Conservation (phyloP, 2,329 filamentous ascomycete genomes). For the Fusarium sp. region DNA sequence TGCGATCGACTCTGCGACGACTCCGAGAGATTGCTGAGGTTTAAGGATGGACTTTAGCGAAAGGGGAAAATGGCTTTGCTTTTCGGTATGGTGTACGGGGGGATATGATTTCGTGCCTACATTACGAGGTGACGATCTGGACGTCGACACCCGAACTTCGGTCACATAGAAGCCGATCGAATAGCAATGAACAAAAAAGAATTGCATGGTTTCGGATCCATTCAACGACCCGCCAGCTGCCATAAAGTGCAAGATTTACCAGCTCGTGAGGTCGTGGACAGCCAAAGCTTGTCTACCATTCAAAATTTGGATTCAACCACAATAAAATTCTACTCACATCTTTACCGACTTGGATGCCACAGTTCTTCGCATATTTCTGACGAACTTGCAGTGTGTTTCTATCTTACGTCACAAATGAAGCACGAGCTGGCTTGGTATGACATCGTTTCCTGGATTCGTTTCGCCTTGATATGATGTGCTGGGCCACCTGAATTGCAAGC, state of each 20-base stretch:
- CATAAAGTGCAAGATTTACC: not conserved
- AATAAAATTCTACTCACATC: not conserved
- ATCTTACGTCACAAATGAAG: not conserved
- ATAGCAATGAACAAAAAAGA: constrained; percentile 57
- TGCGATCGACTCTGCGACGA: constrained; percentile 95
- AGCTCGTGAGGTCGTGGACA: constrained; percentile 21
- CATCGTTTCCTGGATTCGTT: not conserved
- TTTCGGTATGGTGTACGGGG: constrained; percentile 61
- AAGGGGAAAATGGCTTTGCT: constrained; percentile 55
- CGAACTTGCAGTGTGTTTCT: not conserved
- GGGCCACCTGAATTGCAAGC: not conserved
- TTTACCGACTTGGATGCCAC: not conserved
- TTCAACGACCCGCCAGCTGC: constrained; percentile 35
- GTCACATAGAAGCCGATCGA: constrained; percentile 55
- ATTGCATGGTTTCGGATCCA: constrained; percentile 52
- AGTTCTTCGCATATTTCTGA: not conserved
- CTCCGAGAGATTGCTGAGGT: constrained; percentile 98
- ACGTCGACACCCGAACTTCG: constrained; percentile 56
- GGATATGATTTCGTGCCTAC: constrained; percentile 58
- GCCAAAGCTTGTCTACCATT: constrained; percentile 12
- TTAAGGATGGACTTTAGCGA: constrained; percentile 61
- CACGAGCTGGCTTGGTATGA: not conserved
- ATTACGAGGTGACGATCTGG: constrained; percentile 56
- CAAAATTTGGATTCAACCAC: not conserved
- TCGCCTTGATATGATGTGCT: not conserved